Conservation (phyloP, 2,329 filamentous ascomycete genomes). For the Aureobasidium sp. region DNA sequence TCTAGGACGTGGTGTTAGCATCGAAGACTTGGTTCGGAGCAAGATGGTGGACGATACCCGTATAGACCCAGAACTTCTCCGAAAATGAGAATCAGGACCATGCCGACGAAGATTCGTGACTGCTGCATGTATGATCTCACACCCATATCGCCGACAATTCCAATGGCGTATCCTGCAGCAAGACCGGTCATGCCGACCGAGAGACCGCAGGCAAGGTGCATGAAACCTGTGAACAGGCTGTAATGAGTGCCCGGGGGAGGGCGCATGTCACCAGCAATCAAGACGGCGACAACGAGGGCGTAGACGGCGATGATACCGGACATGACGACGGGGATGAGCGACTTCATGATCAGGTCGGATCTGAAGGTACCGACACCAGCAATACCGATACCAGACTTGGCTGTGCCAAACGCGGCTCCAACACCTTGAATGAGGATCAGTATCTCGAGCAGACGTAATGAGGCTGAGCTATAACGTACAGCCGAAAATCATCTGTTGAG, state of each 20-base stretch:
- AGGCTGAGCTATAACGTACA: slow-evolving; percentile 48
- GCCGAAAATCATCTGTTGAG: slow-evolving; percentile 65
- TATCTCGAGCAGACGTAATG: slow-evolving; percentile 21
- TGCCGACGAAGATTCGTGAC: slow-evolving; percentile 91
- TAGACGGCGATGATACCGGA: slow-evolving; percentile 99
- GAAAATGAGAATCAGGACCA: slow-evolving; percentile 98
- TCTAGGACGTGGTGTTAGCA: slow-evolving; percentile 38
- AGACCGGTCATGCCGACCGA: slow-evolving; percentile 89
- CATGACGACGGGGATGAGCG: slow-evolving; percentile 88
- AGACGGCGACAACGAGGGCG: slow-evolving; percentile 89
- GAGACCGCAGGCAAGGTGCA: slow-evolving; percentile 86
- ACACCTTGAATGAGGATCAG: slow-evolving; percentile 41
- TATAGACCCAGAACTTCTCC: slow-evolving; percentile 96
- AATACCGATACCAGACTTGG: slow-evolving; percentile 83
- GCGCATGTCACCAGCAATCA: slow-evolving; percentile 84
- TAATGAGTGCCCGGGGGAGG: slow-evolving; percentile 64
- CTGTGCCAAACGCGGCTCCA: slow-evolving; percentile 80
- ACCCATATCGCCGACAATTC: slow-evolving; percentile 85
- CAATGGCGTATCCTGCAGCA: slow-evolving; percentile 93
- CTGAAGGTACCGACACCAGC: slow-evolving; percentile 78
- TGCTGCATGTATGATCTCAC: slow-evolving; percentile 95
- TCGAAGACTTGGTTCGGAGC: background rate
- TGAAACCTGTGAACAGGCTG: slow-evolving; percentile 83
- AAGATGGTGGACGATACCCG: slow-evolving; percentile 55
- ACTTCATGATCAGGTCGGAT: slow-evolving; percentile 90